Conservation (phyloP, 1,284 basidiomycete species). For the Irpex sp. region DNA sequence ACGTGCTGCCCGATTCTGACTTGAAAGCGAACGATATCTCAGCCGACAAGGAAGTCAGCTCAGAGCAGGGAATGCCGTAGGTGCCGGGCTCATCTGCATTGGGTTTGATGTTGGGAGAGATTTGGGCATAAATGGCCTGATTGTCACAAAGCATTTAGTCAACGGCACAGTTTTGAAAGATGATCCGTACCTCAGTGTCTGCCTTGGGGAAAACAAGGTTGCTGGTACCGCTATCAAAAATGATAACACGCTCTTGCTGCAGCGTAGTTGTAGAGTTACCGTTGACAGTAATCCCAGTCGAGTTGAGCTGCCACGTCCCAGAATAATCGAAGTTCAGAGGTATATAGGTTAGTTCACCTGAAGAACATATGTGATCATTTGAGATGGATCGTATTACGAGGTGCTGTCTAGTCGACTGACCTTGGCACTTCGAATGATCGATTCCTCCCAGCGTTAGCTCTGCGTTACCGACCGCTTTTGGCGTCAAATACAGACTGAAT, state of each 20-base stretch:
- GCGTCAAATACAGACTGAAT: constrained; percentile 51
- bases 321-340: constrained; percentile 20
- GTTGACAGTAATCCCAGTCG: constrained; percentile 47
- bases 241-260: constrained; percentile 37
- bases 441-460: constrained; percentile 53
- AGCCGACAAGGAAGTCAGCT: constrained; percentile 42
- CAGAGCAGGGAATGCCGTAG: constrained; percentile 49
- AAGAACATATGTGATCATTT: not conserved
- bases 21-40: constrained; percentile 49
- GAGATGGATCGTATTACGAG: too few species aligned
- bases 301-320: constrained; percentile 43
- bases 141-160: constrained; percentile 17
- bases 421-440: constrained; percentile 46
- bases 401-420: constrained; percentile 22
- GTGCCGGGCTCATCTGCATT: constrained; percentile 46
- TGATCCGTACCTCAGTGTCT: constrained; percentile 38
- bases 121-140: constrained; percentile 49
- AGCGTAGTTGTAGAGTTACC: constrained; percentile 44
- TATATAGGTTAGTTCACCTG: constrained; percentile 6
- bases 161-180: not conserved
- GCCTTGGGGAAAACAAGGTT: constrained; percentile 47
- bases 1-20: constrained; percentile 38
- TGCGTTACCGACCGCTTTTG: constrained; percentile 43
- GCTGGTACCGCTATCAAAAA: constrained; percentile 57
- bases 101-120: constrained; percentile 50